phyloP scores from a whole-genome alignment of 75 land plant species.

The Adiantum capillusveneris region DNA sequence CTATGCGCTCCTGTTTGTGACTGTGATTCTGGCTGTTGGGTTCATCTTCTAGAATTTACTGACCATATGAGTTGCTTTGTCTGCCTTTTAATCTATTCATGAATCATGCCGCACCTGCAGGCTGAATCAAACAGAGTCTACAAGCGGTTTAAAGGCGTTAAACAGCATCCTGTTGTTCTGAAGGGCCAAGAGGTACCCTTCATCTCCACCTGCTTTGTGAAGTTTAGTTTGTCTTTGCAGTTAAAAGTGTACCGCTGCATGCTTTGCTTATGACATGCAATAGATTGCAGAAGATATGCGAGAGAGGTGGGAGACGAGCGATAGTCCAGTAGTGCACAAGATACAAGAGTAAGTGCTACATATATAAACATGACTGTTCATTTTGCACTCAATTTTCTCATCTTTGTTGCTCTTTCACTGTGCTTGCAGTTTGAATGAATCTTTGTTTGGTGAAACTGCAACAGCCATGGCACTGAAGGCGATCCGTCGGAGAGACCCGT shows the following conservation, averaged over 20 bases:
- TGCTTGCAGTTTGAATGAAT: constrained; percentile 68
- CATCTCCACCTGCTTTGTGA: neutral
- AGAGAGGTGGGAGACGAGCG: constrained; percentile 90
- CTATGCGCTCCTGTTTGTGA: too few species aligned
- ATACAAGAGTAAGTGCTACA: constrained; percentile 73
- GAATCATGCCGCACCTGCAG: too few species aligned
- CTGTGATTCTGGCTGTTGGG: too few species aligned
- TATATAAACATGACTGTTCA: neutral
- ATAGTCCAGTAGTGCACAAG: constrained; percentile 86
- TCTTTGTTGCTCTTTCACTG: too few species aligned
- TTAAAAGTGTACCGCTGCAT: too few species aligned
- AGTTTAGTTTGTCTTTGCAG: too few species aligned
- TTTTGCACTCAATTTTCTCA: neutral
- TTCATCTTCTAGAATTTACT: too few species aligned
- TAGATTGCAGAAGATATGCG: constrained; percentile 84
- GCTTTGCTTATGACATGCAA: too few species aligned
- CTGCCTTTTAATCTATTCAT: too few species aligned
- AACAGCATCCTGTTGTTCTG: constrained; percentile 69
- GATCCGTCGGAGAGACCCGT: constrained; percentile 89
- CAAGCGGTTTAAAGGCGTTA: constrained; percentile 48
- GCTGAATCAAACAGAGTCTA: constrained; percentile 49
- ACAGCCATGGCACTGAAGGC: constrained; percentile 75
- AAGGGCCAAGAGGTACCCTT: constrained; percentile 72
- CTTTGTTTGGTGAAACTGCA: constrained; percentile 75
- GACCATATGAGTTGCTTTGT: too few species aligned